Evolutionary conservation across 768 basidiomycete species (phyloP).

Genomic region (Pulveroboletus frians): DNA sequence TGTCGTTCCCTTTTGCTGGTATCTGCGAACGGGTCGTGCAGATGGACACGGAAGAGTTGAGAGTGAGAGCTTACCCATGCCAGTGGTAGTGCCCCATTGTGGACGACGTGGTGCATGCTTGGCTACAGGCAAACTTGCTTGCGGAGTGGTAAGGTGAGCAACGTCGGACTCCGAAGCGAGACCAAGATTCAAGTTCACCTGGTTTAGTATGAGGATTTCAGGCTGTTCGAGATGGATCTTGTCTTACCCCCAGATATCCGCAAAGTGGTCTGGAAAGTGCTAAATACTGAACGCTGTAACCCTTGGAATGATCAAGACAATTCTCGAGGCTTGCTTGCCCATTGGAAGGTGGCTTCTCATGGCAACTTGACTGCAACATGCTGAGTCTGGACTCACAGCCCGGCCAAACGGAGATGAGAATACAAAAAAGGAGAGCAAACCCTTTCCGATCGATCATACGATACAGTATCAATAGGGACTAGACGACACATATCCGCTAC

Average conservation of each 20-base stretch:
- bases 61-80: slow-evolving; percentile 11
- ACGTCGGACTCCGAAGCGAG: not conserved
- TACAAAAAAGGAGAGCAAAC: too few relatives aligned
- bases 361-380: too few relatives aligned
- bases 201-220: not conserved
- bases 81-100: slow-evolving; percentile 7
- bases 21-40: slow-evolving; percentile 1
- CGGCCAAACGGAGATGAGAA: not conserved
- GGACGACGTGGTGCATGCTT: slow-evolving; percentile 5
- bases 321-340: not conserved
- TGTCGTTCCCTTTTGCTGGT: slow-evolving; percentile 14
- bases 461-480: too few relatives aligned
- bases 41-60: not conserved
- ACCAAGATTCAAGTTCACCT: not conserved
- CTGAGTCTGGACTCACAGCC: not conserved
- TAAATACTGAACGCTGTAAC: not conserved
- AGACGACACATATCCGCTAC: too few relatives aligned
- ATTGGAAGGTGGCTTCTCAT: not conserved
- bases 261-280: not conserved
- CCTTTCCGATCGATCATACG: too few relatives aligned
- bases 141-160: not conserved
- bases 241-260: too few relatives aligned
- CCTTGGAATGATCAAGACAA: slow-evolving; percentile 3
- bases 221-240: not conserved
- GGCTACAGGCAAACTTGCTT: not conserved